Evolutionary conservation across 83 land plant genomes (phyloP).

Genomic region (Picea abies): DNA sequence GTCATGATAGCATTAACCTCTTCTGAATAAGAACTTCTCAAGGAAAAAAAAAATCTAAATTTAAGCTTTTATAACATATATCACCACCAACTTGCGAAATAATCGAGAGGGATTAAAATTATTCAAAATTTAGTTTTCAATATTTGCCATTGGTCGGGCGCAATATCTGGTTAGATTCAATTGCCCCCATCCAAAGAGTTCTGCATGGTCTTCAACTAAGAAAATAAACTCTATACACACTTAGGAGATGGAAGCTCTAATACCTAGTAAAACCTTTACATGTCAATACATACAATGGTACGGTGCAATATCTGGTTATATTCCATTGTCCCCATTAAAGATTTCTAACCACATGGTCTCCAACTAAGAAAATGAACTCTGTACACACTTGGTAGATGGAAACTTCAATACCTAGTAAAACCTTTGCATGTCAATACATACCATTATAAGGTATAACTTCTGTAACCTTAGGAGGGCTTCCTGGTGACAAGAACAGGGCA

Average conservation of each 20-base stretch:
- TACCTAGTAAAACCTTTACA: background rate
- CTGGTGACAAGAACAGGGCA: slow-evolving; percentile 38
- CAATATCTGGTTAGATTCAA: background rate
- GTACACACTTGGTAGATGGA: background rate
- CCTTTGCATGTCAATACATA: background rate
- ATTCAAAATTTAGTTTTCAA: background rate
- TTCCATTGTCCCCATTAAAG: background rate
- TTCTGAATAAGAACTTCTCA: too few relatives aligned
- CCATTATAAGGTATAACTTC: background rate
- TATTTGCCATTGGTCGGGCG: background rate
- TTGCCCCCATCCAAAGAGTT: background rate
- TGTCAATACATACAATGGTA: background rate
- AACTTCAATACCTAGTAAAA: background rate
- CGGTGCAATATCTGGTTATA: background rate
- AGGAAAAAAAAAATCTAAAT: background rate
- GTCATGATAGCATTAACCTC: too few relatives aligned
- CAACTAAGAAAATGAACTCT: background rate
- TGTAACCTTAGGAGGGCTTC: slow-evolving; percentile 12
- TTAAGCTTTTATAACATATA: background rate
- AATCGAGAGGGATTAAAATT: background rate
- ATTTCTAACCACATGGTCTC: background rate
- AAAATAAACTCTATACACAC: background rate
- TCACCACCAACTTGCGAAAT: background rate
- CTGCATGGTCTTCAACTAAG: background rate
- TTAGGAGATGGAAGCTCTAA: background rate